Conservation (phyloP, 352 stramenopile genomes). For the Phytopythium delawarense region DNA sequence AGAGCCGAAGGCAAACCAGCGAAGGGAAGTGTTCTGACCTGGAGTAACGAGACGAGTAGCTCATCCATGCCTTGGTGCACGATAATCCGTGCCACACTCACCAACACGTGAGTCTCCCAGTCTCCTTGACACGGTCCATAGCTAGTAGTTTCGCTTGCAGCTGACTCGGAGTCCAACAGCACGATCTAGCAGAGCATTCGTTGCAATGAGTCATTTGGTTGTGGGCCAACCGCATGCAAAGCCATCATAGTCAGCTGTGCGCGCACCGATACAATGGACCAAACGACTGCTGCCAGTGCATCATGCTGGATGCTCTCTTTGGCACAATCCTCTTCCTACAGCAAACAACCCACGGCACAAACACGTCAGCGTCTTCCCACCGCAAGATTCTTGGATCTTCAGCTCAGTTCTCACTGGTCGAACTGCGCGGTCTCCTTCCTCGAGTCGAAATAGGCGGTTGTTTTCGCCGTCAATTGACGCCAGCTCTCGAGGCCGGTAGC, state of each 20-base stretch:
- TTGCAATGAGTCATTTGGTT: not conserved
- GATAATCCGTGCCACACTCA: not conserved
- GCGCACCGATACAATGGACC: not conserved
- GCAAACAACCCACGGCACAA: not conserved
- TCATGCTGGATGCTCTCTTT: not conserved
- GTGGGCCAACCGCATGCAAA: not conserved
- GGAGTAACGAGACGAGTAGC: not conserved
- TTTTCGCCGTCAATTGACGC: constrained; percentile 20
- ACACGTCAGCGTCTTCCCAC: not conserved
- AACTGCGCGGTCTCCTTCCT: not conserved
- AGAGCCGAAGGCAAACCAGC: not conserved
- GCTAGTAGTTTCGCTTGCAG: not conserved
- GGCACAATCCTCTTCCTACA: not conserved
- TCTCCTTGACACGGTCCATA: not conserved
- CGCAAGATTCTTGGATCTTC: not conserved
- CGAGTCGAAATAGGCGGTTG: constrained; percentile 26
- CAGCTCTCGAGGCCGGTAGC: constrained; percentile 9
- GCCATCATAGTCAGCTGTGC: no score
- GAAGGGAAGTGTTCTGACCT: not conserved
- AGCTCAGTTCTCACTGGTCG: not conserved
- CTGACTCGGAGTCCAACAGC: not conserved
- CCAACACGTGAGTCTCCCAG: not conserved
- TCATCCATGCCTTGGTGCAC: not conserved
- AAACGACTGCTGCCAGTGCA: not conserved
- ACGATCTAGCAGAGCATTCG: not conserved